Percentiles rank a stretch among this genome's conserved stretches.
phyloP scores from a whole-genome alignment of 164 flowering plant genomes.

The Stephania yunnanensis region DNA sequence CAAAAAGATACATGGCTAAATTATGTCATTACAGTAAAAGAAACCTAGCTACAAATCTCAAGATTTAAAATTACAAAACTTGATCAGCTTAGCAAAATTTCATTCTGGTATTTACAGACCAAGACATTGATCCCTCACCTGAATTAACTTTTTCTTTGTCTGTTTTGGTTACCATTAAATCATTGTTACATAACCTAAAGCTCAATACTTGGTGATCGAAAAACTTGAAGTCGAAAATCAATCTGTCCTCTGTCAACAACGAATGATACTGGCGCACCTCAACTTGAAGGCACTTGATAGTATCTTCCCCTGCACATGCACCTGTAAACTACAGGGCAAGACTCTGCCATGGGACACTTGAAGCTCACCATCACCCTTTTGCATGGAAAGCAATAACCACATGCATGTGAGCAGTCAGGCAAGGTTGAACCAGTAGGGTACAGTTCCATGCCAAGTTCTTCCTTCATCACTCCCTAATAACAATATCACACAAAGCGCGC shows the following conservation, averaged over 20 bases:
- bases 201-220: not conserved
- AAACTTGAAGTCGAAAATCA: not conserved
- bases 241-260: no score
- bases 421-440: slow-evolving; percentile 69
- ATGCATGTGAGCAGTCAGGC: slow-evolving; percentile 81
- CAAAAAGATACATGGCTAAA: not conserved
- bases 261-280: slow-evolving; percentile 7
- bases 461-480: slow-evolving; percentile 23
- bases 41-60: not conserved
- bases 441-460: slow-evolving; percentile 33
- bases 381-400: slow-evolving; percentile 81
- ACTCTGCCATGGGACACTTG: slow-evolving; percentile 58
- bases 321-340: slow-evolving; percentile 75
- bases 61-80: not conserved
- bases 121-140: slow-evolving; percentile 1
- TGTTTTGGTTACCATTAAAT: not conserved
- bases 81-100: not conserved
- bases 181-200: not conserved
- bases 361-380: slow-evolving; percentile 79
- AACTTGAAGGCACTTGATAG: slow-evolving; percentile 44
- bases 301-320: slow-evolving; percentile 58
- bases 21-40: not conserved
- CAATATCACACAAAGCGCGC: not conserved
- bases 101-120: not conserved
- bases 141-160: not conserved